Percentiles rank a stretch among this genome's conserved stretches.
These are phyloP conservation scores for Pichia heedii DNA, from an alignment of 805 yeast species.

Conservation along the genomic window DNA sequence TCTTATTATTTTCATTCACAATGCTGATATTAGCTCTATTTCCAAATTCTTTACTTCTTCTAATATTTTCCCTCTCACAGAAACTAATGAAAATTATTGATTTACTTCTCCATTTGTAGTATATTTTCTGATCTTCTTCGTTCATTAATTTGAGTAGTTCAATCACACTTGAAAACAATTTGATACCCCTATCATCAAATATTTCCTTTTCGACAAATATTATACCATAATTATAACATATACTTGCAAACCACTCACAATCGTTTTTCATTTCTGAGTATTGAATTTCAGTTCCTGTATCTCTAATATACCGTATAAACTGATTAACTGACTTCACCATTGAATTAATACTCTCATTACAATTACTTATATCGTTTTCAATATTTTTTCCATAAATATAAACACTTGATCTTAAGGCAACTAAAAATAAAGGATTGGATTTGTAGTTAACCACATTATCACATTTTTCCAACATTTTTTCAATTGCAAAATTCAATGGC, in stretches of 20 bases:
- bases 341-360: not conserved
- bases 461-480: slow-evolving; percentile 3
- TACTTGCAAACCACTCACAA: slow-evolving; percentile 33
- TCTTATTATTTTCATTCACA: not conserved
- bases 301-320: slow-evolving; percentile 1
- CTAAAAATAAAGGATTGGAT: slow-evolving; percentile 4
- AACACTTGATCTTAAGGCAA: slow-evolving; percentile 13
- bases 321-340: not conserved
- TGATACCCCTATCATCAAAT: slow-evolving; percentile 5
- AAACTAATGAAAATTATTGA: slow-evolving; percentile 4
- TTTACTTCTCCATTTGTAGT: slow-evolving; percentile 6
- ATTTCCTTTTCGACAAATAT: not conserved
- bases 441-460: not conserved
- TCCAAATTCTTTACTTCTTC: not conserved
- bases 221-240: slow-evolving; percentile 14
- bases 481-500: slow-evolving; percentile 5
- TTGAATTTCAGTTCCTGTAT: not conserved
- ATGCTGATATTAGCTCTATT: not conserved
- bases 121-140: not conserved
- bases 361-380: slow-evolving; percentile 3
- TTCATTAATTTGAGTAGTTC: not conserved
- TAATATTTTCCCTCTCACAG: slow-evolving; percentile 1
- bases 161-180: slow-evolving; percentile 5
- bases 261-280: slow-evolving; percentile 17
- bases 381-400: slow-evolving; percentile 11